Evolutionary conservation across 2,329 filamentous ascomycete genomes (phyloP).

Genomic region (Sporothrix brasiliensis): DNA sequence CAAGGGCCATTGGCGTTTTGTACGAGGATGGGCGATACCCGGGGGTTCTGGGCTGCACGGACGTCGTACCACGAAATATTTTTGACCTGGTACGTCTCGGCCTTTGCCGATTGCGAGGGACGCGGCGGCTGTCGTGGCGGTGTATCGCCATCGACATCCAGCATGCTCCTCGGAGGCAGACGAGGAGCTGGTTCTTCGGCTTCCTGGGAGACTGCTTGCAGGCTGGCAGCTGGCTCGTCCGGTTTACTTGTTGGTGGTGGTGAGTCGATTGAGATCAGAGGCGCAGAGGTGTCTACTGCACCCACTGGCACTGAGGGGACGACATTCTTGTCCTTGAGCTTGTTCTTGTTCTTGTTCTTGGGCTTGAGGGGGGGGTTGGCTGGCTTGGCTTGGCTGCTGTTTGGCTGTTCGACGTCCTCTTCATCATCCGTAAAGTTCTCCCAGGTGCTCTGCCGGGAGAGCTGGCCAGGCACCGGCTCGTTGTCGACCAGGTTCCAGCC

Average conservation of each 20-base stretch:
- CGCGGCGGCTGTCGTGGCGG: conserved; percentile 46
- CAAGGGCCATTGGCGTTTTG: conserved; percentile 96
- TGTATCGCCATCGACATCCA: conserved; percentile 36
- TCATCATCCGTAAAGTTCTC: conserved; percentile 45
- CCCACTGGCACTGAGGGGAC: conserved; percentile 10
- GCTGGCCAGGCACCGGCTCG: conserved; percentile 39
- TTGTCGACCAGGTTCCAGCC: conserved; percentile 60
- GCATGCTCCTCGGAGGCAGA: conserved; percentile 34
- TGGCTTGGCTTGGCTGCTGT: background rate
- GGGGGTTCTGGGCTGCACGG: conserved; percentile 60
- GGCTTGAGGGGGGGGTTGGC: background rate
- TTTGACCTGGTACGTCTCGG: conserved; percentile 90
- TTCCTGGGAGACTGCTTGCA: background rate
- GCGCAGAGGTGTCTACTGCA: conserved; percentile 31
- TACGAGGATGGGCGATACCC: conserved; percentile 82
- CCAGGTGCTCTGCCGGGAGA: conserved; percentile 46
- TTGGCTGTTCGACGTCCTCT: background rate
- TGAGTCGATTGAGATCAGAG: conserved; percentile 26
- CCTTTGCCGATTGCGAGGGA: conserved; percentile 51
- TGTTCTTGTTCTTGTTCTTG: background rate
- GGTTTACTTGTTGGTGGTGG: conserved; percentile 28
- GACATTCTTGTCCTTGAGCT: conserved; percentile 25
- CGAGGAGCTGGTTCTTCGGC: conserved; percentile 40
- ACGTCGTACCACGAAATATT: conserved; percentile 83
- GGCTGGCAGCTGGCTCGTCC: conserved; percentile 10